Evolutionary conservation across 169 alveolate genomes (phyloP), one percentile per base, ranked within the genome.

Genomic region (Plasmodium relictum): DNA sequence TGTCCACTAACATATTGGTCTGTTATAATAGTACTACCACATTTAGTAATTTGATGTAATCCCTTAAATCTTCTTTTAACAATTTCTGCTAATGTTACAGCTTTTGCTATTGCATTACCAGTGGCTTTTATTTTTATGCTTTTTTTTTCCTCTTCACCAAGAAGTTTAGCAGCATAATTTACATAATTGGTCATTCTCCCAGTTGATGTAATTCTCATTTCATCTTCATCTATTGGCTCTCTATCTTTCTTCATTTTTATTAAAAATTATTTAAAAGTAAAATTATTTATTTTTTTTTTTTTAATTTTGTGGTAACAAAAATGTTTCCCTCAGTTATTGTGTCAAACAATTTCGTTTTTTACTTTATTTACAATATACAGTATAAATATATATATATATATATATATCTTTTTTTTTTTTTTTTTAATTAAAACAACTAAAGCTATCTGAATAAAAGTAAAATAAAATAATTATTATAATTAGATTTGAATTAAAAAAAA

Each of bases 91-190:
- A 97, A 74, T 5, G 96, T 89, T 2, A 96, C 95, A 37, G 96
- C 97, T 86, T 93, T 96, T 63, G 93, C 91, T 80, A 96, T 95
- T 24, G 98, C 98, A 26, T 93, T 93, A 14, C 99, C 99, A 7
- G 98, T 96, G 14, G 97, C 98, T 85, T 95, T 94, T 59, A 97
- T 93, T 48, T 94, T 94, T 31, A 97, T 70, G 31, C 89, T 86
- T 5, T 91, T 93, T 58, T 54, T 70, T 20, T 90, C 94, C 37
- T 94, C 96, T 39, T 92, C 96, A 39, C 89, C 94, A 83, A 96
- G 71, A 18, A 94, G 89, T 22, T 92, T 80, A 48, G 91, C 92
- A 41, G 96, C 98, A 83, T 96, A 97, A 45, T 93, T 73, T 24
- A 96, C 97, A 71, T 96, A 96, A 58, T 93, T 94, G 56, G 92